A percentile compares a stretch with the other conserved stretches of the same genome.
phyloP scores from a whole-genome alignment of 2,329 filamentous ascomycete genomes.

The Taxawa tesnikishii region DNA sequence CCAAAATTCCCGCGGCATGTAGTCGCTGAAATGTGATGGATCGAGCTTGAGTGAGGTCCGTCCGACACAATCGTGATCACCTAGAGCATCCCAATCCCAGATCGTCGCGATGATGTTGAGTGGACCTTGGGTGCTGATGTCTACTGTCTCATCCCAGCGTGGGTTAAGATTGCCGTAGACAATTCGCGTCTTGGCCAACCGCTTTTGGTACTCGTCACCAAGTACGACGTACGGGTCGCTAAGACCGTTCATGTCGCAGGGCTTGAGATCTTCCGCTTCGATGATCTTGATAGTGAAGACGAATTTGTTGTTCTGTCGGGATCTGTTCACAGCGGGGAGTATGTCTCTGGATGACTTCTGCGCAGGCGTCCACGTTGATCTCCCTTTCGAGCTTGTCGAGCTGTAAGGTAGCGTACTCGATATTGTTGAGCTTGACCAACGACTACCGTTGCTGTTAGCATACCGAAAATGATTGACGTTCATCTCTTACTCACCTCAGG shows the following conservation, averaged over 20 bases:
- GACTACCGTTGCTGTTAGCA: slow-evolving; percentile 45
- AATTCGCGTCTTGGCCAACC: slow-evolving; percentile 85
- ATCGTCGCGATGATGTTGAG: slow-evolving; percentile 93
- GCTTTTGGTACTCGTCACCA: slow-evolving; percentile 94
- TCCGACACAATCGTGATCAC: slow-evolving; percentile 94
- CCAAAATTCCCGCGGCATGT: slow-evolving; percentile 93
- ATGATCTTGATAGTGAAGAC: slow-evolving; percentile 99
- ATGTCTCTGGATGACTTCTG: slow-evolving; percentile 63
- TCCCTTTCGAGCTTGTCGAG: slow-evolving; percentile 80
- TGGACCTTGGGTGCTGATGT: slow-evolving; percentile 84
- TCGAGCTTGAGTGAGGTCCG: slow-evolving; percentile 97
- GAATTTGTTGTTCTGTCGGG: slow-evolving; percentile 63
- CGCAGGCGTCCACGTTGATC: slow-evolving; percentile 86
- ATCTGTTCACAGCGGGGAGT: slow-evolving; percentile 57
- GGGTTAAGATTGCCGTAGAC: slow-evolving; percentile 85
- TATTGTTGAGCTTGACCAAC: slow-evolving; percentile 94
- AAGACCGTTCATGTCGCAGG: slow-evolving; percentile 87
- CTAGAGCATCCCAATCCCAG: slow-evolving; percentile 96
- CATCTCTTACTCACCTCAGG: slow-evolving; percentile 52
- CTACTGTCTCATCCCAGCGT: slow-evolving; percentile 92
- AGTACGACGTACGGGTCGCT: slow-evolving; percentile 97
- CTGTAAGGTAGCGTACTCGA: slow-evolving; percentile 87
- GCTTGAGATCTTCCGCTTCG: slow-evolving; percentile 92
- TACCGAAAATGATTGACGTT: background rate
- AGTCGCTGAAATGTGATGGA: slow-evolving; percentile 92